These are phyloP conservation scores for Penicillium concentricum DNA, from an alignment of 2,329 filamentous ascomycete genomes.

Conservation along the genomic window DNA sequence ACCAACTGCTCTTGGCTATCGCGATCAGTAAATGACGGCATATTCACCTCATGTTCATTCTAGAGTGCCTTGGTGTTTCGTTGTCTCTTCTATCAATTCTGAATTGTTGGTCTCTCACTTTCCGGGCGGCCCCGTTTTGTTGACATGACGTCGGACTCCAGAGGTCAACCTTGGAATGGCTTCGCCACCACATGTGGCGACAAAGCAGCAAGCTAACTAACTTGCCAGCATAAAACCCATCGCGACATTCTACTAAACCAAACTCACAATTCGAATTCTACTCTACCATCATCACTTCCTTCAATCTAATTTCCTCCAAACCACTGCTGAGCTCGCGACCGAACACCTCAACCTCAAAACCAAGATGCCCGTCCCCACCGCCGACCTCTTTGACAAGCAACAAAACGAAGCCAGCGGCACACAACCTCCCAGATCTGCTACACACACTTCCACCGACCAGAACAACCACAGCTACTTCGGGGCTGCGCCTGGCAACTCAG, in stretches of 20 bases:
- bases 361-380: slow-evolving; percentile 24
- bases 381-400: slow-evolving; percentile 18
- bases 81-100: not conserved
- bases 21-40: not conserved
- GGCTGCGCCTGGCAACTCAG: slow-evolving; percentile 16
- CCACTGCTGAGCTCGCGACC: not conserved
- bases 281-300: not conserved
- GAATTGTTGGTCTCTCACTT: not conserved
- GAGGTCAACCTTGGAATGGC: not conserved
- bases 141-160: slow-evolving; percentile 4
- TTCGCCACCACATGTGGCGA: slow-evolving; percentile 11
- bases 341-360: not conserved
- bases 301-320: not conserved
- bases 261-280: not conserved
- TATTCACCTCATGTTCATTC: not conserved
- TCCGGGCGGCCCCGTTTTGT: not conserved
- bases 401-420: slow-evolving; percentile 14
- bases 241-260: not conserved
- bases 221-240: not conserved
- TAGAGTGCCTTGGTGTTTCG: no score
- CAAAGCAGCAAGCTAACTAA: not conserved
- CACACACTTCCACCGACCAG: not conserved
- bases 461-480: slow-evolving; percentile 16
- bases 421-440: slow-evolving; percentile 2
- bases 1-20: not conserved